These are phyloP conservation scores for Xerocomellus chrysenteron DNA, from an alignment of 768 basidiomycete species.

Conservation along the genomic window DNA sequence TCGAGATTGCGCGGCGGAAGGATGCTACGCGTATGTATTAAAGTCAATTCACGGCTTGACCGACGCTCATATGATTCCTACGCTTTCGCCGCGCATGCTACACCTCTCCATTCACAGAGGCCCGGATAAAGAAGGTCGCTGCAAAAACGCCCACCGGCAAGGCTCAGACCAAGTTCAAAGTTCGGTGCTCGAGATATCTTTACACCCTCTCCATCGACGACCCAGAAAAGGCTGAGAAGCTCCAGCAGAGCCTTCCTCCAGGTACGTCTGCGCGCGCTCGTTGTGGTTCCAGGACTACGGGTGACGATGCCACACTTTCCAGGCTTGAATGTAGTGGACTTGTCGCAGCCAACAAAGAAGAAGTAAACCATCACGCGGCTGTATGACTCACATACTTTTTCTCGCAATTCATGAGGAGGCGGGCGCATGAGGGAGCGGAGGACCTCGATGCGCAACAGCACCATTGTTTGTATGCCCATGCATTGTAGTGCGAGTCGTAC, in stretches of 20 bases:
- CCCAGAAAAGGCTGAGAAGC: conserved; percentile 97
- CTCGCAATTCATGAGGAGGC: background rate
- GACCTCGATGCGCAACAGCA: conserved; percentile 5
- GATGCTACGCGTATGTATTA: conserved; percentile 85
- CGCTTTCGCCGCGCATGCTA: background rate
- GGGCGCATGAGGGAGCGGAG: conserved; percentile 1
- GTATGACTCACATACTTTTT: conserved; percentile 5
- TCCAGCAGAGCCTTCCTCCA: conserved; percentile 92
- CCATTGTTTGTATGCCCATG: conserved; percentile 22
- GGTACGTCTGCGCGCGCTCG: conserved; percentile 52
- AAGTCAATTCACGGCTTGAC: background rate
- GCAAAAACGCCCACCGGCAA: conserved; percentile 67
- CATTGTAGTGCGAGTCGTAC: conserved; percentile 15
- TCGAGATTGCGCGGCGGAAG: conserved; percentile 95
- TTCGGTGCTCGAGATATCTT: conserved; percentile 92
- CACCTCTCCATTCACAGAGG: conserved; percentile 56
- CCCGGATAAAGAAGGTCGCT: conserved; percentile 94
- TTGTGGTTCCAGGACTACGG: background rate
- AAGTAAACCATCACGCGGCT: conserved; percentile 51
- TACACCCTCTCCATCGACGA: conserved; percentile 98
- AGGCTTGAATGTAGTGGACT: conserved; percentile 74
- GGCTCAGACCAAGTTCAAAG: conserved; percentile 95
- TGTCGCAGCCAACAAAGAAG: conserved; percentile 62
- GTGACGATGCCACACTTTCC: background rate
- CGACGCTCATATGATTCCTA: background rate